Percentiles rank a stretch among this genome's conserved stretches.
Conservation (phyloP, 2,329 filamentous ascomycete species). For the Pseudogymnoascus sp. region DNA sequence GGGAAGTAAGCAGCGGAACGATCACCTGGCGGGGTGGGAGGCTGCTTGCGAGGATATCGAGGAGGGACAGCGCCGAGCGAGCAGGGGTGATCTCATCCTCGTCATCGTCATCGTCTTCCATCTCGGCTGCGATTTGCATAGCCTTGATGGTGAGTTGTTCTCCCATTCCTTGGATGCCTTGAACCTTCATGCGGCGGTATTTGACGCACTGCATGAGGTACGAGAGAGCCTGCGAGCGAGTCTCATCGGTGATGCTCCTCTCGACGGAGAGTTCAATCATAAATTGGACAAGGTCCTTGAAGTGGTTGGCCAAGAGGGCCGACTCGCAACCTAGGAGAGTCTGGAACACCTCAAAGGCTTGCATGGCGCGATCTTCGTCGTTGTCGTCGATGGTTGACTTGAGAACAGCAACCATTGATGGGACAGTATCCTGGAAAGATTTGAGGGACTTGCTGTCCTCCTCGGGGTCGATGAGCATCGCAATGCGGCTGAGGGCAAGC, state of each 20-base stretch:
- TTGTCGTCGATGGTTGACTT: constrained; percentile 71
- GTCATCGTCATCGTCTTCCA: constrained; percentile 67
- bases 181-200: constrained; percentile 92
- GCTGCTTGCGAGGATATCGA: constrained; percentile 81
- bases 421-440: constrained; percentile 71
- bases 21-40: constrained; percentile 90
- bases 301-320: constrained; percentile 71
- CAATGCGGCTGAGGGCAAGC: constrained; percentile 77
- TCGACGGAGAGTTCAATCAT: constrained; percentile 84
- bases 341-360: constrained; percentile 95
- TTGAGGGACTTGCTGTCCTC: constrained; percentile 68
- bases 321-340: constrained; percentile 86
- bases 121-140: constrained; percentile 82
- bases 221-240: constrained; percentile 79
- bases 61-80: constrained; percentile 72
- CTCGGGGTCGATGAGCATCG: constrained; percentile 80
- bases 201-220: constrained; percentile 90
- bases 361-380: constrained; percentile 81
- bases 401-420: constrained; percentile 80
- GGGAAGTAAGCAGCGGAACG: constrained; percentile 79
- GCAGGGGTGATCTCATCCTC: constrained; percentile 83
- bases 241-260: constrained; percentile 71
- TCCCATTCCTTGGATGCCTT: constrained; percentile 75
- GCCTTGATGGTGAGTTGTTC: constrained; percentile 80
- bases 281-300: constrained; percentile 84